Evolutionary conservation across 768 basidiomycete species (phyloP).

Genomic region (Tricholoma flavovirens): DNA sequence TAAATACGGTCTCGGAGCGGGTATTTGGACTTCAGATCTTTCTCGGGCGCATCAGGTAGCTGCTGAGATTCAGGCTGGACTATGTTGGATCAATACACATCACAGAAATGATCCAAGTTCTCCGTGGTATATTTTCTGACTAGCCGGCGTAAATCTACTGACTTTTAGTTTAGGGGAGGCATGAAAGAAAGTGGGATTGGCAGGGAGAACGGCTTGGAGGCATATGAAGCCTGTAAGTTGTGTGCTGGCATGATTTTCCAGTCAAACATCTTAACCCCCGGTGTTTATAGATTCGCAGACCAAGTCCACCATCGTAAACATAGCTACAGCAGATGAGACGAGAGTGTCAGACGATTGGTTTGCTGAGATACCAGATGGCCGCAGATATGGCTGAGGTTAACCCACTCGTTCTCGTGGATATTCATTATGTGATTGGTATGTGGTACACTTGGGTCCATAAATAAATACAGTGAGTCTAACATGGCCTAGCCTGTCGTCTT

Average conservation of each 20-base stretch:
- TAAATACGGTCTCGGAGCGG: conserved; percentile 78
- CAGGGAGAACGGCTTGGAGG: conserved; percentile 80
- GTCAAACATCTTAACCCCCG: not conserved
- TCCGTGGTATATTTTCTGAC: conserved; percentile 57
- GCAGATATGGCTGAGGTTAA: conserved; percentile 56
- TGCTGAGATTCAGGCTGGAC: conserved; percentile 60
- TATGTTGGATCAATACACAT: conserved; percentile 88
- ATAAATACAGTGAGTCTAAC: conserved; percentile 5
- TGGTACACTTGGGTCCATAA: conserved; percentile 12
- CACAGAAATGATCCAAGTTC: conserved; percentile 88
- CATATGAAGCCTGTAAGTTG: conserved; percentile 67
- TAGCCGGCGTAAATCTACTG: not conserved
- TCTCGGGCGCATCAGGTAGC: conserved; percentile 74
- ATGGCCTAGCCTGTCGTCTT: conserved; percentile 39
- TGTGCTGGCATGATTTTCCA: not conserved
- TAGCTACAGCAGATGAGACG: conserved; percentile 55
- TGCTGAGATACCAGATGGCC: conserved; percentile 45
- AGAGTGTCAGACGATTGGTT: conserved; percentile 73
- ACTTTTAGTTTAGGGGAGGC: conserved; percentile 57
- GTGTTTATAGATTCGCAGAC: conserved; percentile 64
- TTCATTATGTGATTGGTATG: conserved; percentile 14
- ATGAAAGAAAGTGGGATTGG: conserved; percentile 90
- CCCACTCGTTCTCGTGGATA: not conserved
- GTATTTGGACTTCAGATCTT: conserved; percentile 73
- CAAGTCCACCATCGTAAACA: conserved; percentile 76